These are phyloP conservation scores for Saccharomycopsis phalli DNA, from an alignment of 1,139 yeast genomes.

Conservation along the genomic window DNA sequence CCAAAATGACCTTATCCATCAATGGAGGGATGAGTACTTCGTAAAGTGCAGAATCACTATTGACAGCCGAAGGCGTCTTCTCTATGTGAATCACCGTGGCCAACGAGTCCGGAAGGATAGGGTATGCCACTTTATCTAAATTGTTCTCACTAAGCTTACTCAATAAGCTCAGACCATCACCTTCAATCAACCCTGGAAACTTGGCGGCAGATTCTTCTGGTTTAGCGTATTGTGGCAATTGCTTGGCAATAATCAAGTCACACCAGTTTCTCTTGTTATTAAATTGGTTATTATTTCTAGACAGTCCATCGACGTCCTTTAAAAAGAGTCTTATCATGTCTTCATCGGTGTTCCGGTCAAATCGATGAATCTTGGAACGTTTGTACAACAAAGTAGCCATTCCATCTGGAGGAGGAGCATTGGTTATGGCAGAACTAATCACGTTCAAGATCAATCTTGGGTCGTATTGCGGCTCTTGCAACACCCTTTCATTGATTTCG, in stretches of 20 bases:
- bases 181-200: slow-evolving; percentile 27
- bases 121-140: slow-evolving; percentile 34
- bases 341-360: slow-evolving; percentile 58
- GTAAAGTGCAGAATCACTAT: slow-evolving; percentile 55
- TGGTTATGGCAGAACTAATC: slow-evolving; percentile 80
- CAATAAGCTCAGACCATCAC: slow-evolving; percentile 21
- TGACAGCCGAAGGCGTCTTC: slow-evolving; percentile 40
- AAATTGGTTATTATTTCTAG: slow-evolving; percentile 49
- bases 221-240: slow-evolving; percentile 25
- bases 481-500: slow-evolving; percentile 33
- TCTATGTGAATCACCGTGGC: slow-evolving; percentile 71
- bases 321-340: slow-evolving; percentile 69
- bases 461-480: slow-evolving; percentile 54
- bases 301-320: slow-evolving; percentile 49
- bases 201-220: slow-evolving; percentile 23
- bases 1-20: slow-evolving; percentile 18
- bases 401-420: slow-evolving; percentile 86
- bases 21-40: slow-evolving; percentile 65
- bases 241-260: slow-evolving; percentile 37
- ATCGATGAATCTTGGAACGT: slow-evolving; percentile 62
- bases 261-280: slow-evolving; percentile 78
- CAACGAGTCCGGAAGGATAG: slow-evolving; percentile 48
- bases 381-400: slow-evolving; percentile 65
- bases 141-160: slow-evolving; percentile 17
- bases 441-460: slow-evolving; percentile 74